Base-by-base conservation (phyloP, 2,329 filamentous ascomycete species). In the Ceratocystis cubensis region DNA sequence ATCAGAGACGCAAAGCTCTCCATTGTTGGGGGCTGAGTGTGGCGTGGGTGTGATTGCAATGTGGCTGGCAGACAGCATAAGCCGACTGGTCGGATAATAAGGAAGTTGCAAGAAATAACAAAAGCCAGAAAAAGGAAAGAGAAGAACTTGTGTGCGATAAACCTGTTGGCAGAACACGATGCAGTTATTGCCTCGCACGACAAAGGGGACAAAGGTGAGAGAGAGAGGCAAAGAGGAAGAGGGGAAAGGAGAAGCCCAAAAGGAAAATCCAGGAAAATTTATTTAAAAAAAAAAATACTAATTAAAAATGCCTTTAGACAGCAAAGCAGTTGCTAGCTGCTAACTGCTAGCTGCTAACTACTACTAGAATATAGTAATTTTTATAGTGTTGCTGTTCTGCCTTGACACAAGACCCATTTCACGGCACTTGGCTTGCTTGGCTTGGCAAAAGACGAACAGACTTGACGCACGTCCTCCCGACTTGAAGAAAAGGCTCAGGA, bases 1-100 rank as follows among this genome's bases (percentile, higher is more conserved):
- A 66, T 30, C 22, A 65, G 17, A 25, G 66, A 64, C 17, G 30
- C 57, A 13, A 67, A 20, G 28, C 28, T 61, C 20, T 67, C 62
- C 62, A 67, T 30, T 37, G 45, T 61, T 28, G 53, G 37, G 28
- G n/a, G 56, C 48, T 15, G 56, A 30, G 10, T 41, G 37, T 41
- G 37, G 10, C 37, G 37, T 41, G 28, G 13, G 20, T 28, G 20
- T 4, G 10, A 4, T 28, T 28, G 48, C 15, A 59, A 37, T 37
- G 4, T 33, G 56, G 56, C 56, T 59, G 25, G 17, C 46, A 20
- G 46, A n/a, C 46, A 46, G 20, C 37, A 22, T 37, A 53, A n/a
- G 5, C 41, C 7, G 13, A 33, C 62, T n/a, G 13, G 28, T 3
- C 6, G 48, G 15, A 48, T 33, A 56, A n/a, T 8, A 10, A 64